Conservation (phyloP, 2,329 filamentous ascomycete species). For the Cyphellophora attinorum region DNA sequence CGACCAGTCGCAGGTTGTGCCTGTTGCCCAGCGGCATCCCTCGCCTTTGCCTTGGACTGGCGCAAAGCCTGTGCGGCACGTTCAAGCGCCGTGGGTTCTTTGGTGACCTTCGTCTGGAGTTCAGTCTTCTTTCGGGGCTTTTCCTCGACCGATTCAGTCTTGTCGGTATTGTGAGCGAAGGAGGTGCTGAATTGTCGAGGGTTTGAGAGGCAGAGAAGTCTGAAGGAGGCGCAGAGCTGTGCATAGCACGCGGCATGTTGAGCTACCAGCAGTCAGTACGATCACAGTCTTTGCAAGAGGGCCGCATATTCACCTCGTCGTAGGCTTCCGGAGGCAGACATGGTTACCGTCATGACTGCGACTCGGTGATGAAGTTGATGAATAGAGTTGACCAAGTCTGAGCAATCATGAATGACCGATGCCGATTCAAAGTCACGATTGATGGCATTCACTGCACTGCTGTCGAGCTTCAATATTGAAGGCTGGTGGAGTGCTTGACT, state of each 20-base stretch:
- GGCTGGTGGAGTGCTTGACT: no score
- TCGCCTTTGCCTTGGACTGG: slow-evolving; percentile 1
- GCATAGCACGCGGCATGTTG: not conserved
- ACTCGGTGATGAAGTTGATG: no score
- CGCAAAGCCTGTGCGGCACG: not conserved
- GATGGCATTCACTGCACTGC: no score
- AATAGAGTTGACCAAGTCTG: no score
- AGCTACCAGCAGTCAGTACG: not conserved
- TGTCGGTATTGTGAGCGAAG: slow-evolving; percentile 13
- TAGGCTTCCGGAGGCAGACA: no score
- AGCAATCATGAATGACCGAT: no score
- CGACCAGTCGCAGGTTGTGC: slow-evolving; percentile 2
- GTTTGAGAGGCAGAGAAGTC: slow-evolving; percentile 14
- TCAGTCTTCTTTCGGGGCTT: slow-evolving; percentile 1
- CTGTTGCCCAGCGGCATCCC: slow-evolving; percentile 2
- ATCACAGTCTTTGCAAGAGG: no score
- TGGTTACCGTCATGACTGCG: no score
- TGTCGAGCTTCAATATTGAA: no score
- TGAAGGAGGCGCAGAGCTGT: slow-evolving; percentile 1
- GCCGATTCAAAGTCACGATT: no score
- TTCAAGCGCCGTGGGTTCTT: not conserved
- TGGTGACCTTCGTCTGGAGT: slow-evolving; percentile 6
- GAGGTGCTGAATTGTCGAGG: slow-evolving; percentile 17
- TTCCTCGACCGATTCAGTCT: slow-evolving; percentile 2
- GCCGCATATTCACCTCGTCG: no score